Evolutionary conservation across 176 grass and related monocot species (phyloP).

Genomic region (Carex myosuroides): DNA sequence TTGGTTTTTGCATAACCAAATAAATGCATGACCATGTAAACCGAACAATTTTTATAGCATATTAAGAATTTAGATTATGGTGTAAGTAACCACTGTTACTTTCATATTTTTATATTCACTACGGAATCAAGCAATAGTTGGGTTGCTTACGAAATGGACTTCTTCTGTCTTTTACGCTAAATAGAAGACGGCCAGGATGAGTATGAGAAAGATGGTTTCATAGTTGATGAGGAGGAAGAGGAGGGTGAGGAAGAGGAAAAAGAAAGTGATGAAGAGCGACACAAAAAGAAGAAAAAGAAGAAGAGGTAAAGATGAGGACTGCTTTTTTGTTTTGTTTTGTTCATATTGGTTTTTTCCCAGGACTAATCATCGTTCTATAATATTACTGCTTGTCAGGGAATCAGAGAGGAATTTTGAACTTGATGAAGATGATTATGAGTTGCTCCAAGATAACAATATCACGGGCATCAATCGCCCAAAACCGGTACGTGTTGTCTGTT

Average conservation of each 20-base stretch:
- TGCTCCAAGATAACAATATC: constrained; percentile 94
- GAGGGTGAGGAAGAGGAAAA: constrained; percentile 70
- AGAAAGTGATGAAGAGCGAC: constrained; percentile 67
- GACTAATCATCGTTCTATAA: constrained; percentile 14
- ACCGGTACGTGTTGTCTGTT: constrained; percentile 41
- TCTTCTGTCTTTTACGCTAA: background rate
- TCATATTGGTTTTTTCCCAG: no score
- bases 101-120: background rate
- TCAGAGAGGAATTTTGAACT: constrained; percentile 66
- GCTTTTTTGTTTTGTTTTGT: constrained; percentile 2
- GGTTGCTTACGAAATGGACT: background rate
- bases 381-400: constrained; percentile 37
- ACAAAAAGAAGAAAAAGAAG: constrained; percentile 82
- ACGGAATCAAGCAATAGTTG: background rate
- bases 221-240: constrained; percentile 94
- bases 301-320: constrained; percentile 33
- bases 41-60: background rate
- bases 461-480: constrained; percentile 68
- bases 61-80: background rate
- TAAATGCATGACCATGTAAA: background rate
- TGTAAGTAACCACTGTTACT: background rate
- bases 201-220: constrained; percentile 94
- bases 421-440: constrained; percentile 96
- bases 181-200: constrained; percentile 84
- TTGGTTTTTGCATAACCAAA: background rate